Conservation (phyloP, 192 early-diverging fungal species). For the Borealophlyctis nickersoniae region DNA sequence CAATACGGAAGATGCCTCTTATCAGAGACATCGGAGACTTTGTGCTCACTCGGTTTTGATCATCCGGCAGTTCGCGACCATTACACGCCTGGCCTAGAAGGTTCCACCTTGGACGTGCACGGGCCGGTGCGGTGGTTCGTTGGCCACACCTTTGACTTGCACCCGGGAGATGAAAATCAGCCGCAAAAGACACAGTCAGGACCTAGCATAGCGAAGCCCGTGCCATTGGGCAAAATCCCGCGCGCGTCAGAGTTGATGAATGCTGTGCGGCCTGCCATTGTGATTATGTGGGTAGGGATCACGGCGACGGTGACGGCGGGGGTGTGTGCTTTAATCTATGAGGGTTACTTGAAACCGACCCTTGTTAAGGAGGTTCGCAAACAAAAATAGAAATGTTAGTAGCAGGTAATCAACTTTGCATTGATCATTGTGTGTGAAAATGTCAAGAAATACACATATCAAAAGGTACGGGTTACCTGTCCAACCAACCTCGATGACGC, state of each 20-base stretch:
- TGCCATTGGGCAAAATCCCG: background rate
- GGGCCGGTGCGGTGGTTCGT: background rate
- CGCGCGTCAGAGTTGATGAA: slow-evolving; percentile 1
- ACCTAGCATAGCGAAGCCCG: no score
- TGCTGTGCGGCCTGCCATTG: background rate
- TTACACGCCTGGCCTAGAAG: background rate
- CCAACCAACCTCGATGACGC: no score
- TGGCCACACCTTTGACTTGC: background rate
- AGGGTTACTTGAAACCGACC: background rate
- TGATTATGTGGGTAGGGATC: background rate
- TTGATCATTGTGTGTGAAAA: no score
- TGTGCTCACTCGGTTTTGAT: no score
- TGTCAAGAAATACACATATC: no score
- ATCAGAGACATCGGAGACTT: no score
- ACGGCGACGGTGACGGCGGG: background rate
- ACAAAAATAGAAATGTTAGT: background rate
- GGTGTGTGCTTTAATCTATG: background rate
- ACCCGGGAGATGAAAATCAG: background rate
- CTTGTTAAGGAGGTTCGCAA: background rate
- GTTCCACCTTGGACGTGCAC: background rate
- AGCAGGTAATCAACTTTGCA: no score
- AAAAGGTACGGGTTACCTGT: no score
- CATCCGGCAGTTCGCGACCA: no score
- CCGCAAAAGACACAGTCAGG: background rate
- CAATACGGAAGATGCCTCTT: no score